phyloP scores from a whole-genome alignment of 2,329 filamentous ascomycete species.

The Fusarium nematophilum region DNA sequence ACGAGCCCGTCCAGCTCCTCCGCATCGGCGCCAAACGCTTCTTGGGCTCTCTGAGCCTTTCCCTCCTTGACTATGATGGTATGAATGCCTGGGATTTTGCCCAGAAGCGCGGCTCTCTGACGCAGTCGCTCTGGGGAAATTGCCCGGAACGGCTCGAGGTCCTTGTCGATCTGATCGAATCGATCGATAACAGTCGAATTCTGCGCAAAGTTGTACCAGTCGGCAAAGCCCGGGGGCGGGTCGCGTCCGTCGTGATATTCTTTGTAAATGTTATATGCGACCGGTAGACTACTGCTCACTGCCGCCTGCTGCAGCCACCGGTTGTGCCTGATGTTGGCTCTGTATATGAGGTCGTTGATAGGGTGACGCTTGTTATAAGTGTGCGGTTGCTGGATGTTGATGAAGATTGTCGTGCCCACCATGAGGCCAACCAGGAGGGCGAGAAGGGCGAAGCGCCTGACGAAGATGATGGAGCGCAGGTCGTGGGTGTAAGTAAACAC shows the following conservation, averaged over 20 bases:
- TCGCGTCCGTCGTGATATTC: conserved; percentile 70
- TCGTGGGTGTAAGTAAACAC: conserved; percentile 58
- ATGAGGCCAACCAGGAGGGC: conserved; percentile 53
- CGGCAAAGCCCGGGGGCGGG: conserved; percentile 84
- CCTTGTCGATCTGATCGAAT: conserved; percentile 81
- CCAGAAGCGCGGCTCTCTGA: conserved; percentile 60
- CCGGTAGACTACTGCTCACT: conserved; percentile 58
- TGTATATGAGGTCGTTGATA: conserved; percentile 61
- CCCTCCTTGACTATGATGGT: conserved; percentile 72
- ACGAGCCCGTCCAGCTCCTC: conserved; percentile 59
- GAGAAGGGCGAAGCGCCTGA: conserved; percentile 55
- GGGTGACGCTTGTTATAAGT: conserved; percentile 55
- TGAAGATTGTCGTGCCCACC: conserved; percentile 52
- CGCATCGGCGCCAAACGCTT: conserved; percentile 47
- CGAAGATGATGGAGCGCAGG: conserved; percentile 56
- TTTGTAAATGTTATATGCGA: conserved; percentile 62
- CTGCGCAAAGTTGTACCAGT: conserved; percentile 84
- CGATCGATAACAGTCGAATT: conserved; percentile 81
- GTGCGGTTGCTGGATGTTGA: conserved; percentile 46
- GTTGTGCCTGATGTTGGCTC: conserved; percentile 58
- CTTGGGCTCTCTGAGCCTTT: conserved; percentile 59
- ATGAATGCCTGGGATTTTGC: conserved; percentile 56
- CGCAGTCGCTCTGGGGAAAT: conserved; percentile 76
- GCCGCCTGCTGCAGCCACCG: conserved; percentile 62
- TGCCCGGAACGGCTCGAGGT: conserved; percentile 82